Evolutionary conservation across 495 filamentous ascomycete species (phyloP), one percentile per base, ranked within the genome.

Genomic region (Penicillium goetzii): DNA sequence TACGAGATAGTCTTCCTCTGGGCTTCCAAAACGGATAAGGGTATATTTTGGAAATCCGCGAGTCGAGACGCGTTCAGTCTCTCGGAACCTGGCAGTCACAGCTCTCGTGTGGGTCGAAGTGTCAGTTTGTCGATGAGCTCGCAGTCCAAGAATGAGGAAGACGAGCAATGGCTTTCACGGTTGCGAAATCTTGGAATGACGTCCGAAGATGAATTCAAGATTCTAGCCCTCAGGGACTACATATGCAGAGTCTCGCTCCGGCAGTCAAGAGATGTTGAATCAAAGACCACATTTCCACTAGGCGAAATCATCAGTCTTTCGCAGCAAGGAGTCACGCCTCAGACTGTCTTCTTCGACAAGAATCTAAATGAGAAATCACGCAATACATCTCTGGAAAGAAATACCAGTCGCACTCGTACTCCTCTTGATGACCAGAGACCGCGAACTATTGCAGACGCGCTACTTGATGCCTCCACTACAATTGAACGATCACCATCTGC

Each of bases 261-360:
- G 61, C 91, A 88, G 63, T 76, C 85, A 19, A 86, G 91, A 62
- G 74, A 81, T 23, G 60, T 70, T 6, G 74, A 76, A 26, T 51
- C 65, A 14, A 61, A 66, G 15, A 61, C 70, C 7, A 63, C 77
- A n/a, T 76, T 81, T 11, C 74, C 80, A 7, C 79, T 92, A 52
- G 92, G 90, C 63, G 85, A 81, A 43, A 86, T 93, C 6, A 84
- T 97, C 49, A 77, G 84, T 2, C 77, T 98, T 14, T 86, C 88
- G 59, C 85, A 84, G 54, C 75, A 95, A 38, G 84, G 84, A 2
- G 85, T 97, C 51, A 90, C 87, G 5, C 88, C 89, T 12, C 91
- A 96, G 72, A 97, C 91, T 0, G 87, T 99, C 2, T 89, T 97
- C 74, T 99, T 98, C 68, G 92, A 97, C 65, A 90, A 90, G 59